Evolutionary conservation across 495 filamentous ascomycete species (phyloP).

Genomic region (Annulohypoxylon moriforme): DNA sequence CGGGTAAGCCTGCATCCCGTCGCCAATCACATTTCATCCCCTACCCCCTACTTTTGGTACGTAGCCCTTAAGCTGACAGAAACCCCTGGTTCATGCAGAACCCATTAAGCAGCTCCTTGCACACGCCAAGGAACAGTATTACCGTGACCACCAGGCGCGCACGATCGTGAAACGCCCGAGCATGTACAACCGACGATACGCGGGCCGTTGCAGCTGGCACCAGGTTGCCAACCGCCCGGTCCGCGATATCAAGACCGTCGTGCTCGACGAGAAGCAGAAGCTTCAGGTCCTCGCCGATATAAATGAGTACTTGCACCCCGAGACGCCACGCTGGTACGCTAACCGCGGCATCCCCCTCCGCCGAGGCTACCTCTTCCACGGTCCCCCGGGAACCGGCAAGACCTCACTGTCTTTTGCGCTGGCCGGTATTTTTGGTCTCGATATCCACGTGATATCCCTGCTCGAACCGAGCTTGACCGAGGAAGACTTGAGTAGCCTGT

Average conservation of each 20-base stretch:
- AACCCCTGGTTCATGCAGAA: slow-evolving; percentile 37
- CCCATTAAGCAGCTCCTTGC: slow-evolving; percentile 72
- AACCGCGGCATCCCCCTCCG: slow-evolving; percentile 91
- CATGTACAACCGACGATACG: slow-evolving; percentile 48
- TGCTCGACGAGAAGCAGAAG: slow-evolving; percentile 81
- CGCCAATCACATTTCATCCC: background rate
- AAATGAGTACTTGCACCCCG: slow-evolving; percentile 85
- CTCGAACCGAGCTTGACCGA: slow-evolving; percentile 73
- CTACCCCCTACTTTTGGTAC: background rate
- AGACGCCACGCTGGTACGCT: slow-evolving; percentile 79
- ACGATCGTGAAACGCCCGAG: slow-evolving; percentile 64
- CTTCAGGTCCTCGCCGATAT: slow-evolving; percentile 78
- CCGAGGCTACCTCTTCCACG: slow-evolving; percentile 86
- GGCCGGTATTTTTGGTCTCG: slow-evolving; percentile 75
- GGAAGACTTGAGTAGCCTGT: slow-evolving; percentile 73
- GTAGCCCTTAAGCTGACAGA: background rate
- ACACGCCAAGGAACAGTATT: slow-evolving; percentile 65
- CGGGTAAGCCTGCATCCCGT: slow-evolving; percentile 36
- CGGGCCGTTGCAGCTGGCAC: slow-evolving; percentile 65
- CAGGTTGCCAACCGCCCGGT: slow-evolving; percentile 76
- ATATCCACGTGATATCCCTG: slow-evolving; percentile 74
- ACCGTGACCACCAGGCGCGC: slow-evolving; percentile 56
- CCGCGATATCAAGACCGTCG: slow-evolving; percentile 83
- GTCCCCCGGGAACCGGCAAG: slow-evolving; percentile 76
- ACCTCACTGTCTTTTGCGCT: slow-evolving; percentile 72